A percentile compares a stretch with the other conserved stretches of the same genome.
These are phyloP conservation scores for Eucalyptus fibrosa DNA, from an alignment of 345 rosid species.

Conservation along the genomic window DNA sequence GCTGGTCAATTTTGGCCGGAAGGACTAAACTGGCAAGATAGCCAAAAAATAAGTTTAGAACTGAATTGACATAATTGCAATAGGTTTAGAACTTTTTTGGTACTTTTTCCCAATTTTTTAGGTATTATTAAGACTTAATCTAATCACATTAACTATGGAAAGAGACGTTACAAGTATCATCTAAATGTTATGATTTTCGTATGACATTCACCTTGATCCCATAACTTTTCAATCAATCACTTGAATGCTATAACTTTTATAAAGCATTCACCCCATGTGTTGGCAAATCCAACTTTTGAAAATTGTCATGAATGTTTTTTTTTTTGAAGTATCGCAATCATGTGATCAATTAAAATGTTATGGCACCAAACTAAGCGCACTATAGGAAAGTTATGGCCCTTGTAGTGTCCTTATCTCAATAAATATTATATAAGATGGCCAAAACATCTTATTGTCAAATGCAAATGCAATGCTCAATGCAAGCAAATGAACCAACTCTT, in stretches of 20 bases:
- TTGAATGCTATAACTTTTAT: not conserved
- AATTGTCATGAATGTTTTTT: not conserved
- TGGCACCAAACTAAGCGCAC: not conserved
- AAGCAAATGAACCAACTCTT: not conserved
- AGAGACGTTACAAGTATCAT: not conserved
- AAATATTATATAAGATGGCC: not conserved
- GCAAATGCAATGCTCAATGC: not conserved
- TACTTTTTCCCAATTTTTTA: not conserved
- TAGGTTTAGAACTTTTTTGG: too few relatives aligned
- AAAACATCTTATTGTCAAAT: not conserved
- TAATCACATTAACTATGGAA: not conserved
- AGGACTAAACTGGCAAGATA: too few relatives aligned
- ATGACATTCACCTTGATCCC: not conserved
- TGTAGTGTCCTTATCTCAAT: not conserved
- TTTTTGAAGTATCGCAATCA: not conserved
- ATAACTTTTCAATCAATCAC: not conserved
- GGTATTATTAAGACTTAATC: not conserved
- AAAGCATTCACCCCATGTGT: not conserved
- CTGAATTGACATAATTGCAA: too few relatives aligned
- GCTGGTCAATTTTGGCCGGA: fast-evolving
- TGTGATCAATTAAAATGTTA: not conserved
- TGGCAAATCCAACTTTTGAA: not conserved
- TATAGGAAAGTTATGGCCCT: not conserved
- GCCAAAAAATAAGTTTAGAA: too few relatives aligned
- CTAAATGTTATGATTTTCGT: not conserved